Percentiles rank a stretch among this genome's conserved stretches.
Conservation (phyloP, 768 basidiomycete species). For the Podaxis sp. region DNA sequence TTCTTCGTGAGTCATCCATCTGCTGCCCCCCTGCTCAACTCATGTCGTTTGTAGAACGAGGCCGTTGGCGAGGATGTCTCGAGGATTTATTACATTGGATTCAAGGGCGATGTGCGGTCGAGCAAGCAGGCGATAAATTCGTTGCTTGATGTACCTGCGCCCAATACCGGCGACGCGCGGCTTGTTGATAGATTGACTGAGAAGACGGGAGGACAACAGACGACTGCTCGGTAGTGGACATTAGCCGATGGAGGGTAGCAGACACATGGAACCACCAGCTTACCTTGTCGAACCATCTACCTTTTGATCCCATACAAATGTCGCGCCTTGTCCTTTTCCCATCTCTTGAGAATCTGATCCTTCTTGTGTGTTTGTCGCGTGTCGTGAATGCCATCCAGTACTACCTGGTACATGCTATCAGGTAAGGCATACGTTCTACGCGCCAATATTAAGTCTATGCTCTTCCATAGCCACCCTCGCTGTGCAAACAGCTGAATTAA, state of each 20-base stretch:
- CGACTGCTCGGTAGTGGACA: slow-evolving; percentile 49
- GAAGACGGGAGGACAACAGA: slow-evolving; percentile 58
- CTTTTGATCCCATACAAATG: neutral
- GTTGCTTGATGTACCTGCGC: slow-evolving; percentile 75
- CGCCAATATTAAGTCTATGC: neutral
- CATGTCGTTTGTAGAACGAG: slow-evolving; percentile 46
- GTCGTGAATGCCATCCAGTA: neutral
- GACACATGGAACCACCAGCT: neutral
- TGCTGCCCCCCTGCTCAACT: slow-evolving; percentile 9
- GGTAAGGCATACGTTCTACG: neutral
- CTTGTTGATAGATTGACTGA: slow-evolving; percentile 59
- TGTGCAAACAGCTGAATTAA: slow-evolving; percentile 4
- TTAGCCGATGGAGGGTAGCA: neutral
- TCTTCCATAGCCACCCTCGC: neutral
- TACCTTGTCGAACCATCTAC: neutral
- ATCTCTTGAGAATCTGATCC: neutral
- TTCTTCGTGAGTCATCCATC: slow-evolving; percentile 64
- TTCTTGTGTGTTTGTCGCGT: neutral
- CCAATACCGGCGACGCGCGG: slow-evolving; percentile 72
- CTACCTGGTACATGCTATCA: neutral
- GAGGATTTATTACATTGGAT: slow-evolving; percentile 77
- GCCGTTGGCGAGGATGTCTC: slow-evolving; percentile 63
- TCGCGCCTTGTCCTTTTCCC: slow-evolving; percentile 1
- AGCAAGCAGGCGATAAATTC: slow-evolving; percentile 56
- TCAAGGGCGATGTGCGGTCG: slow-evolving; percentile 69